Percentiles rank a stretch among this genome's conserved stretches.
phyloP scores from a whole-genome alignment of 305 asterid genomes.

The Solanum chacoense region DNA sequence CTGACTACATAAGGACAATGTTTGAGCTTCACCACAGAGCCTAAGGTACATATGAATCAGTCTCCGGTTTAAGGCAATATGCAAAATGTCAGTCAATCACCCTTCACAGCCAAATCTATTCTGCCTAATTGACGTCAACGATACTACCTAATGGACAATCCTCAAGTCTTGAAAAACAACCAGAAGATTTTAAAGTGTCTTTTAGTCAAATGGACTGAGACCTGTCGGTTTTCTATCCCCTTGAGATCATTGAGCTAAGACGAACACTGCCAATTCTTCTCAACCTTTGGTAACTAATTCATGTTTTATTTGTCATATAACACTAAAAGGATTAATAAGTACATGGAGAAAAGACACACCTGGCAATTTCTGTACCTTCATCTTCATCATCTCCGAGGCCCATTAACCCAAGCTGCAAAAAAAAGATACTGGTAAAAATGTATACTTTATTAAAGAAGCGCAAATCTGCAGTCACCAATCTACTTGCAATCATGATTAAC shows the following conservation, averaged over 20 bases:
- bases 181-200: neutral
- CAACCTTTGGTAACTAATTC: neutral
- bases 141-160: neutral
- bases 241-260: neutral
- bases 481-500: neutral
- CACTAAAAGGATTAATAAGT: neutral
- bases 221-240: neutral
- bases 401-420: conserved; percentile 53
- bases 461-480: neutral
- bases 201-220: neutral
- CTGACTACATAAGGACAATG: neutral
- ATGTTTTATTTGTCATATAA: neutral
- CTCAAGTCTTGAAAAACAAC: neutral
- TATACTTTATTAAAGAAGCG: neutral
- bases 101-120: neutral
- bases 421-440: neutral
- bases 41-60: too few relatives aligned
- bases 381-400: conserved; percentile 38
- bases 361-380: conserved; percentile 42
- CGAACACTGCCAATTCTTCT: neutral
- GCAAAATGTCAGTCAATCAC: neutral
- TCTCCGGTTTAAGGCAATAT: neutral
- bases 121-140: neutral
- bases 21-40: neutral
- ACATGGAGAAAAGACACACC: conserved; percentile 24